These are phyloP conservation scores for Passalora sequoiae DNA, from an alignment of 2,329 filamentous ascomycete species.

Conservation along the genomic window DNA sequence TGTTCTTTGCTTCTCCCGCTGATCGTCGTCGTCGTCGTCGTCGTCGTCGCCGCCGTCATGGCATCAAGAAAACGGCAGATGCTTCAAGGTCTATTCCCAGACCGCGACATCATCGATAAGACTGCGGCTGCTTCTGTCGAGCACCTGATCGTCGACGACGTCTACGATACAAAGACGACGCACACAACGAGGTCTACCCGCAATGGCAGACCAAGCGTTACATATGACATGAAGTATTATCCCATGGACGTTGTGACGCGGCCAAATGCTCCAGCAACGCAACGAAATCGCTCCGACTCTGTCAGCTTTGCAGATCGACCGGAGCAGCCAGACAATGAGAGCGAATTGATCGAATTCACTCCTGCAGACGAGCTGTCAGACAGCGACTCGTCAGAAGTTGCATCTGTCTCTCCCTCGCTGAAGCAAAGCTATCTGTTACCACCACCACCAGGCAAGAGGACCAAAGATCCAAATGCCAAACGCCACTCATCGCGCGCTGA, in stretches of 20 bases:
- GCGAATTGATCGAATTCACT: not conserved
- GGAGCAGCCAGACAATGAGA: conserved; percentile 1
- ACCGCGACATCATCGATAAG: conserved; percentile 8
- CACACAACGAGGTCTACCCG: conserved; percentile 18
- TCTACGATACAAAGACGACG: conserved; percentile 1
- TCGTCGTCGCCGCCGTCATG: not conserved
- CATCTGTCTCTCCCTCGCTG: too few species aligned
- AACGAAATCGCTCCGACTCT: conserved; percentile 12
- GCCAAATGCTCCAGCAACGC: conserved; percentile 13
- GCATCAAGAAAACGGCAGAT: not conserved
- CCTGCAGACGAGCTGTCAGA: conserved; percentile 1
- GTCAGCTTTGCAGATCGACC: conserved; percentile 4
- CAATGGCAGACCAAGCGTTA: conserved; percentile 12
- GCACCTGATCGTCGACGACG: conserved; percentile 3
- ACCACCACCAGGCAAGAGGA: conserved; percentile 2
- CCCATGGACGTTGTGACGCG: conserved; percentile 26
- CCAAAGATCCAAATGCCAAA: conserved; percentile 21
- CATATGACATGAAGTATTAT: conserved; percentile 24
- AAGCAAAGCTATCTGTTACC: too few species aligned
- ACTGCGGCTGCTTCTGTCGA: conserved; percentile 7
- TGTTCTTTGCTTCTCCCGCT: not conserved
- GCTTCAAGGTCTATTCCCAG: conserved; percentile 14
- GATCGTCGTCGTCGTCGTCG: not conserved
- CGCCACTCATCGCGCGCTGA: conserved; percentile 22
- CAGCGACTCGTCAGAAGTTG: too few species aligned